Conservation (phyloP, 2,329 filamentous ascomycete species). For the Lecanicillium sp. region DNA sequence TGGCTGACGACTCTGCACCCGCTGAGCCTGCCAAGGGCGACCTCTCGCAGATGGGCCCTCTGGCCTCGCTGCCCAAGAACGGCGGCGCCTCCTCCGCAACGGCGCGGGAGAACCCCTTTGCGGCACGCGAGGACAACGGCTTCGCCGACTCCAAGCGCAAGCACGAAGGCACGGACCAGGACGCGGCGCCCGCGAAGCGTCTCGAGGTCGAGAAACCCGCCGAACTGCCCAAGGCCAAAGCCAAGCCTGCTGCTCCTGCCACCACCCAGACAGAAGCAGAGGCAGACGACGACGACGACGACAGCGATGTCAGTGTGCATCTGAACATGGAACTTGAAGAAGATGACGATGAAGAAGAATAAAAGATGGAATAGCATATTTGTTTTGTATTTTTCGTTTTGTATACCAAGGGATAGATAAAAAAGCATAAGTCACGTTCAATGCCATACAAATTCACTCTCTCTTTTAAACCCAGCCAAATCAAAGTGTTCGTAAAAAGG, state of each 20-base stretch:
- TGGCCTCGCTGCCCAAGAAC: slow-evolving; percentile 5
- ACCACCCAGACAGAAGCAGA: slow-evolving; percentile 18
- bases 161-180: slow-evolving; percentile 30
- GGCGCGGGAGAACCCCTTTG: slow-evolving; percentile 30
- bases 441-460: neutral
- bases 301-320: slow-evolving; percentile 50
- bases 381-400: neutral
- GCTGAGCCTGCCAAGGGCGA: neutral
- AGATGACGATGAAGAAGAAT: slow-evolving; percentile 35
- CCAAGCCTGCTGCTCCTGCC: slow-evolving; percentile 15
- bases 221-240: slow-evolving; percentile 17
- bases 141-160: slow-evolving; percentile 31
- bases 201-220: slow-evolving; percentile 32
- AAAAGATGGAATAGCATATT: neutral
- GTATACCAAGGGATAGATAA: slow-evolving; percentile 9
- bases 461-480: no score
- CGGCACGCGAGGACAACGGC: slow-evolving; percentile 20
- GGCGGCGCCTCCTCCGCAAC: neutral
- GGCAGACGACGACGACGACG: slow-evolving; percentile 35
- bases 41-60: neutral
- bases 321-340: slow-evolving; percentile 55
- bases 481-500: neutral
- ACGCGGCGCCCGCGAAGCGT: slow-evolving; percentile 31
- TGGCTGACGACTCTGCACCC: slow-evolving; percentile 14
- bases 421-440: neutral